Conservation (phyloP, 192 early-diverging fungal genomes). For the Coemansia sp. region DNA sequence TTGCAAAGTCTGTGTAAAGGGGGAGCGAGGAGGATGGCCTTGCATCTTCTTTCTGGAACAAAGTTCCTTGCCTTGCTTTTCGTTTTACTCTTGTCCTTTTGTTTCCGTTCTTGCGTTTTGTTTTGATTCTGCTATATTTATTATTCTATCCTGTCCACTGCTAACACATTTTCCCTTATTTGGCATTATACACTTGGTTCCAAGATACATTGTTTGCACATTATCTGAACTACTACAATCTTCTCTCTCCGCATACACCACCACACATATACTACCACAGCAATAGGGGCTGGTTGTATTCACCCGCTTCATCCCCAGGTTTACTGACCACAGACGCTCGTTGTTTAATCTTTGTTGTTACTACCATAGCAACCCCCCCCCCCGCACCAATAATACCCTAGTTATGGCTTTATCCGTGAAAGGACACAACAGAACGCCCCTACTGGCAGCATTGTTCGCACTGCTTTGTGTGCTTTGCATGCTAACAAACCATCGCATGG, state of each 20-base stretch:
- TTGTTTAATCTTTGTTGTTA: not conserved
- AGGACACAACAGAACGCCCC: not conserved
- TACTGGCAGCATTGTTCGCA: not conserved
- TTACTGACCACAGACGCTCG: not conserved
- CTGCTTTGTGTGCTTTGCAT: not conserved
- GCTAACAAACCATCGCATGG: not conserved
- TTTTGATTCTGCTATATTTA: not conserved
- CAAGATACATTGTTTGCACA: slow-evolving; percentile 1
- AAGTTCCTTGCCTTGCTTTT: too few species aligned
- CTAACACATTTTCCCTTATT: not conserved
- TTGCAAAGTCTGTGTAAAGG: too few species aligned
- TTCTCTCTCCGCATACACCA: not conserved
- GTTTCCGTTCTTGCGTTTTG: not conserved
- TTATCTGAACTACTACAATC: not conserved
- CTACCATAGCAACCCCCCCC: too few species aligned
- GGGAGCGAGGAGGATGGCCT: too few species aligned
- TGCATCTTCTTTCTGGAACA: too few species aligned
- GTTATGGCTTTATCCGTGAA: not conserved
- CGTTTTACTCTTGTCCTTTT: not conserved
- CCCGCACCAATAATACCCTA: not conserved
- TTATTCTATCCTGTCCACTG: not conserved
- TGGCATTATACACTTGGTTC: not conserved
- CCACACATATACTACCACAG: too few species aligned
- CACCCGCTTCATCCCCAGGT: not conserved
- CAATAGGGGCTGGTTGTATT: not conserved